Conservation (phyloP, 257 asterid species). For the Leptodermis oblonga region DNA sequence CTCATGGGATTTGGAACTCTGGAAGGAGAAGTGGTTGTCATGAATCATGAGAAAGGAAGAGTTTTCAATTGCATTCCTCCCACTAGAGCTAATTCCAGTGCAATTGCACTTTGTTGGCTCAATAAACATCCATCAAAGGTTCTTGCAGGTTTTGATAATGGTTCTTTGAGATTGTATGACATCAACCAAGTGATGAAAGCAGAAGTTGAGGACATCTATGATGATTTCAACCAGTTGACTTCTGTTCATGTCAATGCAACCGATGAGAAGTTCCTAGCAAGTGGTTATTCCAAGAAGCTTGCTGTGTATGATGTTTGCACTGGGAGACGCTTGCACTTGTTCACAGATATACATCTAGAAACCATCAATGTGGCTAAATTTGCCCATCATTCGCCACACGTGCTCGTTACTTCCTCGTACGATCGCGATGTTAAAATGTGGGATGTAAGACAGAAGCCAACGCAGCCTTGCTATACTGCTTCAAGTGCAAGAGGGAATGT, state of each 20-base stretch:
- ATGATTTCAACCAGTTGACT: slow-evolving; percentile 71
- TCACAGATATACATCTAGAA: slow-evolving; percentile 62
- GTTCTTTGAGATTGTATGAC: slow-evolving; percentile 66
- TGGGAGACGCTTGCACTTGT: slow-evolving; percentile 48
- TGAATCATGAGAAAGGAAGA: slow-evolving; percentile 70
- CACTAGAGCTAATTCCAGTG: slow-evolving; percentile 31
- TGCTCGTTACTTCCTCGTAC: slow-evolving; percentile 77
- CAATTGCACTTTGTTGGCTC: slow-evolving; percentile 84
- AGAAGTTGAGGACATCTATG: slow-evolving; percentile 35
- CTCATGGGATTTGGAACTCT: slow-evolving; percentile 84
- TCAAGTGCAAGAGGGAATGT: slow-evolving; percentile 76
- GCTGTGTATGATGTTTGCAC: slow-evolving; percentile 62
- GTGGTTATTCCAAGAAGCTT: slow-evolving; percentile 75
- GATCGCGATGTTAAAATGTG: slow-evolving; percentile 81
- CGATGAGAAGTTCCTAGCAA: slow-evolving; percentile 62
- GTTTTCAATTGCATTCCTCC: slow-evolving; percentile 35
- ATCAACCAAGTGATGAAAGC: slow-evolving; percentile 27
- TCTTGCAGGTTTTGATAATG: slow-evolving; percentile 72
- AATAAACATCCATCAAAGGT: slow-evolving; percentile 70
- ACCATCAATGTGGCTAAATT: slow-evolving; percentile 82
- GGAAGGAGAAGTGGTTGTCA: slow-evolving; percentile 69
- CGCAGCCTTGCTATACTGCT: slow-evolving; percentile 57
- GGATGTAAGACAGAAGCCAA: slow-evolving; percentile 64
- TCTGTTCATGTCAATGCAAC: slow-evolving; percentile 77
- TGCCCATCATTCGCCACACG: slow-evolving; percentile 58